These are phyloP conservation scores for Blepharisma undulans DNA, from an alignment of 169 alveolate species.

Conservation along the genomic window DNA sequence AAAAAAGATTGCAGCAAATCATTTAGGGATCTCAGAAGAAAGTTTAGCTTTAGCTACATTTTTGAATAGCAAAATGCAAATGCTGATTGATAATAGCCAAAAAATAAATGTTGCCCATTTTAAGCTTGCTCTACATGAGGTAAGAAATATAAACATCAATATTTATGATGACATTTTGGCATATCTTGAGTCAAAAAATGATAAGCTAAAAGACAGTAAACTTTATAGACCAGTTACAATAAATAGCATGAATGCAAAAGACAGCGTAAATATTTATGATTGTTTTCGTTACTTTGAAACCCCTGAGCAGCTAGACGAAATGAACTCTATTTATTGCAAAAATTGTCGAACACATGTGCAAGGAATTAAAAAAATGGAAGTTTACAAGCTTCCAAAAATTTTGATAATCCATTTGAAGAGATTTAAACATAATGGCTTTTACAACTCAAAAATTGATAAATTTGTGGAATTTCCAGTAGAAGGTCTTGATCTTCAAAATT, in stretches of 20 bases:
- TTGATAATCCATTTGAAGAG: slow-evolving; percentile 89
- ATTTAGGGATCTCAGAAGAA: no score
- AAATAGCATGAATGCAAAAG: background rate
- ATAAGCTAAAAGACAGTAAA: background rate
- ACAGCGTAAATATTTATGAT: slow-evolving; percentile 46
- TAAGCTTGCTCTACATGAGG: no score
- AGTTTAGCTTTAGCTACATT: no score
- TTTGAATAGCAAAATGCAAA: no score
- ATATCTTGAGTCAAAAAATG: no score
- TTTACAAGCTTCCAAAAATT: slow-evolving; percentile 85
- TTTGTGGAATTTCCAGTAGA: slow-evolving; percentile 70
- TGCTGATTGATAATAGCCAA: no score
- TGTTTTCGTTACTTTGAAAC: slow-evolving; percentile 82
- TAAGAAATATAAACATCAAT: no score
- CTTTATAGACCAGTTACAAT: background rate
- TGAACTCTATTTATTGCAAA: slow-evolving; percentile 90
- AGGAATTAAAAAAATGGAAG: slow-evolving; percentile 89
- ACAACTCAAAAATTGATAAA: slow-evolving; percentile 51
- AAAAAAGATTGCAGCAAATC: no score
- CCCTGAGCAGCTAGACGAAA: slow-evolving; percentile 84
- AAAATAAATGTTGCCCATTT: no score
- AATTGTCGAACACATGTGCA: slow-evolving; percentile 86
- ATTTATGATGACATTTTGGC: no score
- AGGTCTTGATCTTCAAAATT: slow-evolving; percentile 55
- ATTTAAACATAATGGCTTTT: slow-evolving; percentile 74